A percentile compares a stretch with the other conserved stretches of the same genome.
These are phyloP conservation scores for Elongisporangium anandrum DNA, from an alignment of 352 stramenopile species.

Conservation along the genomic window DNA sequence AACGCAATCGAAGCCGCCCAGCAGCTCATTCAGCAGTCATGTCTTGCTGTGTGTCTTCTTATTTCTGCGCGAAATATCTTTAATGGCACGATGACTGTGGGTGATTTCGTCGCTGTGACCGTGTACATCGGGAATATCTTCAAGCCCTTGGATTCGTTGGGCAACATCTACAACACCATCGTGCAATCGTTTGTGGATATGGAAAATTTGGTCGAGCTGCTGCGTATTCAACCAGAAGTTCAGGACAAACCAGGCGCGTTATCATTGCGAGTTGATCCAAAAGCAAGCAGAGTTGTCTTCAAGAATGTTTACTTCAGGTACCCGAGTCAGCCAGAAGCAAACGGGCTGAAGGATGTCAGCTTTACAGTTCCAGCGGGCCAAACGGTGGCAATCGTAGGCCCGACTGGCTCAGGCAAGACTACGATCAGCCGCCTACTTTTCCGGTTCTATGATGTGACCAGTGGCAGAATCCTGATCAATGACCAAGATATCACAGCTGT, in stretches of 20 bases:
- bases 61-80: constrained; percentile 55
- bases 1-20: constrained; percentile 93
- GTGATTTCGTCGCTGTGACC: constrained; percentile 95
- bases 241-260: constrained; percentile 79
- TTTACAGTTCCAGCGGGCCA: constrained; percentile 71
- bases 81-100: constrained; percentile 68
- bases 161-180: constrained; percentile 94
- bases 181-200: constrained; percentile 97
- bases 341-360: constrained; percentile 85
- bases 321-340: constrained; percentile 75
- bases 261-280: constrained; percentile 30
- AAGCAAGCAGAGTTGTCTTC: constrained; percentile 83
- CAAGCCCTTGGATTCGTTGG: constrained; percentile 95
- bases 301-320: constrained; percentile 91
- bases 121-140: constrained; percentile 95
- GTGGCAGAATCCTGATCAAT: constrained; percentile 82
- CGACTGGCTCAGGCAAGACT: constrained; percentile 91
- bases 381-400: constrained; percentile 92
- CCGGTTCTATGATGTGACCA: constrained; percentile 94
- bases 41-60: constrained; percentile 69
- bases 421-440: constrained; percentile 94
- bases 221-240: constrained; percentile 92
- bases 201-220: constrained; percentile 93
- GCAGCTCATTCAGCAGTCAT: constrained; percentile 89
- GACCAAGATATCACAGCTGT: constrained; percentile 85